Evolutionary conservation across 495 filamentous ascomycete genomes (phyloP), one percentile per base, ranked within the genome.

Genomic region (Aspergillus avenaceus): DNA sequence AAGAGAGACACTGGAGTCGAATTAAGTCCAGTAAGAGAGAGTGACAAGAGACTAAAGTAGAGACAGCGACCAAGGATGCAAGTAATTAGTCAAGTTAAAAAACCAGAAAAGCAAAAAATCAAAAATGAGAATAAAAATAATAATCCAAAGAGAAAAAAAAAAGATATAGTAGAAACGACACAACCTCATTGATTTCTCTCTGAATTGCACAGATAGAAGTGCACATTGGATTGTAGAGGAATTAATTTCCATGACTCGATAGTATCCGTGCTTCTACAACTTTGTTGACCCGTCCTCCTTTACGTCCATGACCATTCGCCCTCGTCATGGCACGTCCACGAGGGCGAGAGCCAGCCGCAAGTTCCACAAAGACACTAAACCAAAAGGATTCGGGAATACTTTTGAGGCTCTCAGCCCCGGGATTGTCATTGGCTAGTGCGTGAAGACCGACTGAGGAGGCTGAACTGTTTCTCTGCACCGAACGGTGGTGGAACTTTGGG

Each of bases 401-500:
- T 31, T 51, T 61, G 58, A 52, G 58, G 54, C 58, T 61, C 52
- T 50, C 54, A 34, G 49, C 46, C 19, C 12, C 18, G 7, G 4
- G 9, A 18, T 45, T 12, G 4, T 51, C 24, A 58, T 61, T 61
- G 58, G 58, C 40, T 28, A 16, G 25, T 12, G 36, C 12, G 6
- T 7, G 52, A 52, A 38, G 45, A 40, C 29, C 45, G 37, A 54
- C 37, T 26, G 31, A 61, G 52, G 58, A 61, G 58, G 58, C 58
- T 61, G 58, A 61, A 61, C 44, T 55, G 49, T 58, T 43, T 48
- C 34, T 61, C 58, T 61, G 58, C 58, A 61, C 29, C 42, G 58
- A 61, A 61, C 47, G 52, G 49, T 47, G 48, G 51, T 61, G 49
- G 54, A 61, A 61, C 54, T 54, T 56, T 22, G 47, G 23, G 34